Conservation (phyloP, 78 protist genomes). For the Guillardia theta region DNA sequence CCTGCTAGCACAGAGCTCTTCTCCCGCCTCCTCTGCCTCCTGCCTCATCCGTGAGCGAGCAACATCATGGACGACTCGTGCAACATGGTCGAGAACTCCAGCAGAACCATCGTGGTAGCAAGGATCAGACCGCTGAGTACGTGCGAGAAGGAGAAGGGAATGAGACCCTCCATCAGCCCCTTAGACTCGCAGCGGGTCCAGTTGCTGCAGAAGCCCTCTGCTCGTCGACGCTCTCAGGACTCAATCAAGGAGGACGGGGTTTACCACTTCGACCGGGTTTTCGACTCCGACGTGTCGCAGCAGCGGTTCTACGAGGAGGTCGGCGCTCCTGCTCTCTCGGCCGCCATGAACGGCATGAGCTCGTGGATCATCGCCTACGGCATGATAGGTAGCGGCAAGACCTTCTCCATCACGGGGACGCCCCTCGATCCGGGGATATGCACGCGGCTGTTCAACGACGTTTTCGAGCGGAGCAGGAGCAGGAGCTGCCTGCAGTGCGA, state of each 20-base stretch:
- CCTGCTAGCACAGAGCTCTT: no score
- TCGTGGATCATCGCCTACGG: conserved; percentile 40
- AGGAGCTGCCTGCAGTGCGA: neutral
- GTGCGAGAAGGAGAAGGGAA: no score
- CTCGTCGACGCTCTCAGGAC: no score
- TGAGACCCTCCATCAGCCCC: no score
- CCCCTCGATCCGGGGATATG: neutral
- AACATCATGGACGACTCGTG: no score
- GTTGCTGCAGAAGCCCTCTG: no score
- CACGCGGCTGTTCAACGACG: neutral
- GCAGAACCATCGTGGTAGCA: no score
- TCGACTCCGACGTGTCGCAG: neutral
- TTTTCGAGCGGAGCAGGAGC: neutral
- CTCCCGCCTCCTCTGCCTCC: no score
- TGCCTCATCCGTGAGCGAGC: no score
- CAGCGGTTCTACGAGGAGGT: neutral
- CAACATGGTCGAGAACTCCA: no score
- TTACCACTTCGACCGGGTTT: neutral
- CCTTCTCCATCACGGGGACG: conserved; percentile 20
- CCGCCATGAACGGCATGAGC: conserved; percentile 11
- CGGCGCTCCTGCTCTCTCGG: neutral
- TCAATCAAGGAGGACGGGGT: neutral
- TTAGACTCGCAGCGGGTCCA: no score
- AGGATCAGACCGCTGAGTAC: no score
- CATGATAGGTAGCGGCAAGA: conserved; percentile 37